Conservation (phyloP, 1,284 basidiomycete genomes). For the Porogramme epimiltina region DNA sequence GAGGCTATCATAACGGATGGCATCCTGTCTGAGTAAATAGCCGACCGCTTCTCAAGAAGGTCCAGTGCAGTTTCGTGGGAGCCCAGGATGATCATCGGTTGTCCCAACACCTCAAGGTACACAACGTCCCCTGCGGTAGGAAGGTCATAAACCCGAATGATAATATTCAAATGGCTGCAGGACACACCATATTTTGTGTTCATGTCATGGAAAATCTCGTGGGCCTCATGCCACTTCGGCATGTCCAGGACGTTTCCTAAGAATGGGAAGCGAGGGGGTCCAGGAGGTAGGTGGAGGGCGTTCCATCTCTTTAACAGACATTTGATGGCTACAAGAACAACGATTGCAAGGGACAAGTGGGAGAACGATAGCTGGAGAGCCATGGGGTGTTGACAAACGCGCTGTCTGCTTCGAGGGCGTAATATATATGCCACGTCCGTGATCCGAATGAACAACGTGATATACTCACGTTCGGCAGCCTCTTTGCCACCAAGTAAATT, state of each 20-base stretch:
- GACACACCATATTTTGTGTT: neutral
- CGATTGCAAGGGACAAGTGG: too few relatives aligned
- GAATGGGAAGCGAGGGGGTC: constrained; percentile 4
- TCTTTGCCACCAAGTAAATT: too few relatives aligned
- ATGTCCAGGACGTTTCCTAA: constrained; percentile 4
- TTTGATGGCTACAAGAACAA: too few relatives aligned
- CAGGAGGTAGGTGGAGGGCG: constrained; percentile 2
- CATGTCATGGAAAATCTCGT: neutral
- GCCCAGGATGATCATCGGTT: constrained; percentile 1
- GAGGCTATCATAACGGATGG: neutral
- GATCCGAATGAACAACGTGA: too few relatives aligned
- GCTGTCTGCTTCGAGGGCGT: too few relatives aligned
- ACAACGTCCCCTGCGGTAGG: neutral
- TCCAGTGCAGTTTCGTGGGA: constrained; percentile 1
- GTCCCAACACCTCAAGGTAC: constrained; percentile 1
- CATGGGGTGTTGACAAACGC: too few relatives aligned
- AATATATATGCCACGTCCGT: too few relatives aligned
- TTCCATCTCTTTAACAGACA: neutral
- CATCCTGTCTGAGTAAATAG: constrained; percentile 2
- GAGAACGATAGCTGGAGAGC: too few relatives aligned
- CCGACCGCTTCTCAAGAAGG: constrained; percentile 3
- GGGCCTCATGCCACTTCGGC: neutral
- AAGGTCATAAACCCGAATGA: neutral
- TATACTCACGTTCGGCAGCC: too few relatives aligned
- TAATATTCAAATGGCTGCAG: too few relatives aligned